Percentiles rank a stretch among this genome's conserved stretches.
These are phyloP conservation scores for Flaveria brownii DNA, from an alignment of 129 eudicot species.

Conservation along the genomic window DNA sequence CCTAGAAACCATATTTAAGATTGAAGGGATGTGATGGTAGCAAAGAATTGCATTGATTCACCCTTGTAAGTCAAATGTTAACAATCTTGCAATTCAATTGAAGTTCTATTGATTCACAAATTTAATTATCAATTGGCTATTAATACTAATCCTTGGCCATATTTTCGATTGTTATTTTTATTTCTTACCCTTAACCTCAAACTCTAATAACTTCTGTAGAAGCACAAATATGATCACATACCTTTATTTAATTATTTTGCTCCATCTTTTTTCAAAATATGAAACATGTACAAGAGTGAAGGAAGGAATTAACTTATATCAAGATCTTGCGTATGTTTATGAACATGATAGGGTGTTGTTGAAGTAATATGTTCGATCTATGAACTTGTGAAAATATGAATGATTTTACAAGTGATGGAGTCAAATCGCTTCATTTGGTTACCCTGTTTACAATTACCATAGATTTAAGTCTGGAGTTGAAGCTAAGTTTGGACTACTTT, in stretches of 20 bases:
- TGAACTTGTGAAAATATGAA: slow-evolving; percentile 20
- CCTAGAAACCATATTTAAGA: too few species aligned
- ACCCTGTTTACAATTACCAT: slow-evolving; percentile 19
- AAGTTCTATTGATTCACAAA: too few species aligned
- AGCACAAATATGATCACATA: background rate
- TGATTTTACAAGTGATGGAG: slow-evolving; percentile 15
- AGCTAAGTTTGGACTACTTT: slow-evolving; percentile 42
- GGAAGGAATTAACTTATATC: background rate
- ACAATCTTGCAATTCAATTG: too few species aligned
- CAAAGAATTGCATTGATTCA: too few species aligned
- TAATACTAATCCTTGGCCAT: too few species aligned
- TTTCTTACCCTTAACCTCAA: background rate
- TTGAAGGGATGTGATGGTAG: too few species aligned
- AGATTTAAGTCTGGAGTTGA: slow-evolving; percentile 20
- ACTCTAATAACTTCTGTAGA: background rate
- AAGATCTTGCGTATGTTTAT: background rate
- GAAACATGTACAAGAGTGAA: background rate
- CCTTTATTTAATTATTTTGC: background rate
- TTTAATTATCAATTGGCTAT: too few species aligned
- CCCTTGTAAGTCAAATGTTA: too few species aligned
- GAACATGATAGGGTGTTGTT: background rate
- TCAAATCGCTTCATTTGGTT: slow-evolving; percentile 1
- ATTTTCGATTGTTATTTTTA: too few species aligned
- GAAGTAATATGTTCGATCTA: slow-evolving; percentile 12
- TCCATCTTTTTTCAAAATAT: background rate